These are phyloP conservation scores for Nakazawaea wyomingensis DNA, from an alignment of 805 yeast species.

Conservation along the genomic window DNA sequence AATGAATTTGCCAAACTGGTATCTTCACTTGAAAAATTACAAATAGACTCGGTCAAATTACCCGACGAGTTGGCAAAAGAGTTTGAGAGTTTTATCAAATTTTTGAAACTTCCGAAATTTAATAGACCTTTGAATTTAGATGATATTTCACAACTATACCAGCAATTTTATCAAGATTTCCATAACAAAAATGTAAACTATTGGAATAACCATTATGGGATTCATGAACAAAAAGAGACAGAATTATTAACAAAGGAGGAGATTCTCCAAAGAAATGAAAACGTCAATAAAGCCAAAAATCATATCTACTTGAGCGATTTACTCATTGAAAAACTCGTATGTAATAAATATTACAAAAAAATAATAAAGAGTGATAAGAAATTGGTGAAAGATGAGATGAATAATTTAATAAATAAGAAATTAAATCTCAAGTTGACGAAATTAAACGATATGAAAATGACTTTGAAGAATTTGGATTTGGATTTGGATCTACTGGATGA, in stretches of 20 bases:
- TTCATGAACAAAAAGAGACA: background rate
- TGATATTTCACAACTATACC: constrained; percentile 30
- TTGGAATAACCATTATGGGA: constrained; percentile 16
- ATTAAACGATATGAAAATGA: constrained; percentile 21
- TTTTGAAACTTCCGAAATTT: constrained; percentile 29
- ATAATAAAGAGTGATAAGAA: constrained; percentile 28
- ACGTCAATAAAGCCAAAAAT: constrained; percentile 12
- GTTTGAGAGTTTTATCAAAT: constrained; percentile 25
- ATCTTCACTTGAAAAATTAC: background rate
- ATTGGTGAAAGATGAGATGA: constrained; percentile 25
- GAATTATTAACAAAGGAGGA: constrained; percentile 14
- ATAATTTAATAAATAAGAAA: constrained; percentile 20
- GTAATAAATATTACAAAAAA: constrained; percentile 28
- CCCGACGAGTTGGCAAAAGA: constrained; percentile 21
- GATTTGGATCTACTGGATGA: constrained; percentile 22
- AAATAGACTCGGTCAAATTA: constrained; percentile 16
- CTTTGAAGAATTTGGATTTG: constrained; percentile 24
- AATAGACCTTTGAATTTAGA: constrained; percentile 29
- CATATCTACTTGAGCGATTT: constrained; percentile 23
- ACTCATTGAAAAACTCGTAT: constrained; percentile 25
- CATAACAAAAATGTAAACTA: constrained; percentile 17
- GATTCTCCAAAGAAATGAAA: constrained; percentile 3
- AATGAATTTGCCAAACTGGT: background rate
- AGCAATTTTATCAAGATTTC: constrained; percentile 27
- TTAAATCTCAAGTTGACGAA: constrained; percentile 24